phyloP scores from a whole-genome alignment of 2,329 filamentous ascomycete species.

The Akanthomyces lecanii region DNA sequence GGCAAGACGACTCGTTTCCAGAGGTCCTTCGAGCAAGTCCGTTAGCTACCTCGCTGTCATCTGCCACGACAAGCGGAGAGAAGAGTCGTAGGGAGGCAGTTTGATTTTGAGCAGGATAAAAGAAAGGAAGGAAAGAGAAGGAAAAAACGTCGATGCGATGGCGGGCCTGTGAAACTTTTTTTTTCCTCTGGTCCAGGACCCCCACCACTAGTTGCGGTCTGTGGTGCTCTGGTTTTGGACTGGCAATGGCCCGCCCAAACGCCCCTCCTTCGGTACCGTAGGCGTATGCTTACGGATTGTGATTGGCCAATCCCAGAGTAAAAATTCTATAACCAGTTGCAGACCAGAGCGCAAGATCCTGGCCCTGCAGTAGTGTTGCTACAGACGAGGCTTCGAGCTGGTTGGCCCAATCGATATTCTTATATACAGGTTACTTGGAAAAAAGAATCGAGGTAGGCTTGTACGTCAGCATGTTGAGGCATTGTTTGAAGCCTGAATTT shows the following conservation, averaged over 20 bases:
- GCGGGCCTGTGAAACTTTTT: slow-evolving; percentile 21
- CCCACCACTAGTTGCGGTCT: slow-evolving; percentile 18
- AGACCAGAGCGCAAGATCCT: too few relatives aligned
- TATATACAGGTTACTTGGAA: not conserved
- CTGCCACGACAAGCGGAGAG: slow-evolving; percentile 26
- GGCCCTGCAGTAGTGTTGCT: not conserved
- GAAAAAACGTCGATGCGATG: not conserved
- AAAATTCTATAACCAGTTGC: not conserved
- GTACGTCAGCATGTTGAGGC: too few relatives aligned
- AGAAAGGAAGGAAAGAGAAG: slow-evolving; percentile 15
- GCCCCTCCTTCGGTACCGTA: slow-evolving; percentile 8
- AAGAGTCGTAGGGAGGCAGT: slow-evolving; percentile 7
- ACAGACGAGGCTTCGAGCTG: not conserved
- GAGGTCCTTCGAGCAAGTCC: slow-evolving; percentile 34
- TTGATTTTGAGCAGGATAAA: not conserved
- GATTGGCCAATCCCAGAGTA: slow-evolving; percentile 19
- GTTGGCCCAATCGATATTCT: not conserved
- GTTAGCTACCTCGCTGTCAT: slow-evolving; percentile 37
- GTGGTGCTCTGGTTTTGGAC: not conserved
- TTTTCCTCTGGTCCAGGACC: slow-evolving; percentile 21
- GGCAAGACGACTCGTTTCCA: slow-evolving; percentile 37
- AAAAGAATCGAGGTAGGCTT: too few relatives aligned
- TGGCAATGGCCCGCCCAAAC: not conserved
- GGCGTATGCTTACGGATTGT: not conserved
- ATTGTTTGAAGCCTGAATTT: too few relatives aligned